phyloP scores from a whole-genome alignment of 176 grass and related monocot species.

The Triticum dicoccoides region DNA sequence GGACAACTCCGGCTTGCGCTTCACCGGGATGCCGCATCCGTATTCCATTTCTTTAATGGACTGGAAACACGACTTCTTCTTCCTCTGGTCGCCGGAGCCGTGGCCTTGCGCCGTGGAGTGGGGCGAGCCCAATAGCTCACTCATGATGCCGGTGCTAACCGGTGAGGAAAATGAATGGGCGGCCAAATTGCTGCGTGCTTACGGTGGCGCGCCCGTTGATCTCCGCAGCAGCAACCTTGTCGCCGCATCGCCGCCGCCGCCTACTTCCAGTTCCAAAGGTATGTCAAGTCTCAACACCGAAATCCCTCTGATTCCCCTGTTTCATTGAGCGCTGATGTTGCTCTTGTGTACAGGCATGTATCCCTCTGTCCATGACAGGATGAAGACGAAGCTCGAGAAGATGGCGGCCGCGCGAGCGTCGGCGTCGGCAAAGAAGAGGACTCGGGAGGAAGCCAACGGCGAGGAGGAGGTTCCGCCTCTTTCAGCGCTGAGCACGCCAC shows the following conservation, averaged over 20 bases:
- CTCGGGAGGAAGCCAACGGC: no score
- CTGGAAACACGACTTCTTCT: no score
- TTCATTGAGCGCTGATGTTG: neutral
- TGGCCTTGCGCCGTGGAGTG: neutral
- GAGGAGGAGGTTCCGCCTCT: no score
- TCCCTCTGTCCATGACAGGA: neutral
- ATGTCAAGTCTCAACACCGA: neutral
- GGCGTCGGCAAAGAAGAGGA: no score
- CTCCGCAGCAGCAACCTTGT: no score
- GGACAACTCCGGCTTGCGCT: no score
- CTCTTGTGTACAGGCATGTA: neutral
- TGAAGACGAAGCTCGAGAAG: neutral
- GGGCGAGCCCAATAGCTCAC: neutral
- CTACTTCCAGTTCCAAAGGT: neutral
- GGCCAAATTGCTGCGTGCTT: neutral
- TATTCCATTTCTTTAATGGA: no score
- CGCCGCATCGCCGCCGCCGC: no score
- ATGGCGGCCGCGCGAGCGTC: neutral
- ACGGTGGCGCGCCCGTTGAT: neutral
- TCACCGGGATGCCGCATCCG: no score
- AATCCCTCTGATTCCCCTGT: neutral
- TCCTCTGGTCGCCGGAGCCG: no score
- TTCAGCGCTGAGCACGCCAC: no score
- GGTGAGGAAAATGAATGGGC: neutral
- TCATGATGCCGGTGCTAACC: neutral